Evolutionary conservation across 768 basidiomycete genomes (phyloP).

Genomic region (Gloeostereum incarnatum): DNA sequence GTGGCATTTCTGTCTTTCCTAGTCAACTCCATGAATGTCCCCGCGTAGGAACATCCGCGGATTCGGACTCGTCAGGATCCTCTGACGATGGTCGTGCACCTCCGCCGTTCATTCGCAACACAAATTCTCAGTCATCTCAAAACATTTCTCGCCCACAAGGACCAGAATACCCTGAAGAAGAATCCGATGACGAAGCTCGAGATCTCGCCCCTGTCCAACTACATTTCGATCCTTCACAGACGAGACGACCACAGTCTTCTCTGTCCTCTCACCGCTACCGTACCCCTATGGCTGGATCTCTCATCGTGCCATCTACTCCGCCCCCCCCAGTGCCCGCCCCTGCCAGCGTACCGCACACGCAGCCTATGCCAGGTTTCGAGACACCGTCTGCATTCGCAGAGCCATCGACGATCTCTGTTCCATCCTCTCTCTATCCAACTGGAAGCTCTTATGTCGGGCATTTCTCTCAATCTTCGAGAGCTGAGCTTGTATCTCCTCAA

Average conservation of each 20-base stretch:
- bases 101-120: slow-evolving; percentile 15
- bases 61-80: slow-evolving; percentile 63
- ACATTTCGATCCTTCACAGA: slow-evolving; percentile 22
- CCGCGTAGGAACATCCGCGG: slow-evolving; percentile 20
- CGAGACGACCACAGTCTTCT: slow-evolving; percentile 65
- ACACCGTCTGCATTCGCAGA: slow-evolving; percentile 68
- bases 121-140: slow-evolving; percentile 10
- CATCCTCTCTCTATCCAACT: slow-evolving; percentile 25
- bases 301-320: slow-evolving; percentile 48
- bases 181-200: slow-evolving; percentile 36
- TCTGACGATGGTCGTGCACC: slow-evolving; percentile 30
- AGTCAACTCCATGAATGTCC: not conserved
- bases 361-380: slow-evolving; percentile 64
- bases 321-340: slow-evolving; percentile 17
- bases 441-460: slow-evolving; percentile 25
- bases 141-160: slow-evolving; percentile 13
- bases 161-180: slow-evolving; percentile 20
- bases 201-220: slow-evolving; percentile 25
- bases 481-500: slow-evolving; percentile 25
- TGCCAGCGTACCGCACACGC: slow-evolving; percentile 43
- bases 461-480: slow-evolving; percentile 29
- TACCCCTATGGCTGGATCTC: slow-evolving; percentile 61
- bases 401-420: slow-evolving; percentile 26
- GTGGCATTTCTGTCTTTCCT: slow-evolving; percentile 4
- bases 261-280: slow-evolving; percentile 71